Percentiles rank a stretch among this genome's conserved stretches.
phyloP scores from a whole-genome alignment of 192 early-diverging fungal genomes.

The Dimargaris cristalligena region DNA sequence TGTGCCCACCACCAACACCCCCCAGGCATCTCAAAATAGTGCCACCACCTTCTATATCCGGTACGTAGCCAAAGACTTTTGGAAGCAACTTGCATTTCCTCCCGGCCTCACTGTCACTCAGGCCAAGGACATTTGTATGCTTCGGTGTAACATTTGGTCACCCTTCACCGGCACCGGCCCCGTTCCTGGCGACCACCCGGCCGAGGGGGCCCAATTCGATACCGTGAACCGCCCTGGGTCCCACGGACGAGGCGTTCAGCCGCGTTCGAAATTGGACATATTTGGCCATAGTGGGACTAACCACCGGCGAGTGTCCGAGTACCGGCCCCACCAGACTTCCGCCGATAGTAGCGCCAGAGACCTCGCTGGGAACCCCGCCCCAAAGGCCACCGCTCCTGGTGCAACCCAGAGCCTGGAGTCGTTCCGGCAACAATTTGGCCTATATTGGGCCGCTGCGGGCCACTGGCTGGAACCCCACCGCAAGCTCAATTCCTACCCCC shows the following conservation, averaged over 20 bases:
- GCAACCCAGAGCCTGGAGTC: neutral
- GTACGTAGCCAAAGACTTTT: constrained; percentile 32
- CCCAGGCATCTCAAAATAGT: neutral
- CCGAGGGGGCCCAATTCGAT: neutral
- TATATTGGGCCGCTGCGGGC: constrained; percentile 32
- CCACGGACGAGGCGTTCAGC: neutral
- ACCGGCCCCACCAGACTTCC: neutral
- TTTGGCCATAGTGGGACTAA: neutral
- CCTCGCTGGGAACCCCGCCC: neutral
- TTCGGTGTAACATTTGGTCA: constrained; percentile 34
- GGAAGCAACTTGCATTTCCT: constrained; percentile 28
- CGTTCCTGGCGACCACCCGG: neutral
- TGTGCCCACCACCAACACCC: neutral
- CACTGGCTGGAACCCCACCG: constrained; percentile 32
- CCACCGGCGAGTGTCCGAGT: neutral
- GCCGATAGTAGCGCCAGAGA: neutral
- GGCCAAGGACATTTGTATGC: constrained; percentile 32
- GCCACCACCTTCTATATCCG: constrained; percentile 24
- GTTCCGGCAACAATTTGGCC: constrained; percentile 30
- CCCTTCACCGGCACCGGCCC: constrained; percentile 17
- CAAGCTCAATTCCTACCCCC: constrained; percentile 27
- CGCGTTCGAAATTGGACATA: neutral
- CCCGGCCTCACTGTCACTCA: constrained; percentile 31
- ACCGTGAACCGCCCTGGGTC: neutral
- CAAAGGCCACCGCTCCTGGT: neutral